phyloP scores from a whole-genome alignment of 2,329 filamentous ascomycete genomes.

The Geoglossum cookeanum region DNA sequence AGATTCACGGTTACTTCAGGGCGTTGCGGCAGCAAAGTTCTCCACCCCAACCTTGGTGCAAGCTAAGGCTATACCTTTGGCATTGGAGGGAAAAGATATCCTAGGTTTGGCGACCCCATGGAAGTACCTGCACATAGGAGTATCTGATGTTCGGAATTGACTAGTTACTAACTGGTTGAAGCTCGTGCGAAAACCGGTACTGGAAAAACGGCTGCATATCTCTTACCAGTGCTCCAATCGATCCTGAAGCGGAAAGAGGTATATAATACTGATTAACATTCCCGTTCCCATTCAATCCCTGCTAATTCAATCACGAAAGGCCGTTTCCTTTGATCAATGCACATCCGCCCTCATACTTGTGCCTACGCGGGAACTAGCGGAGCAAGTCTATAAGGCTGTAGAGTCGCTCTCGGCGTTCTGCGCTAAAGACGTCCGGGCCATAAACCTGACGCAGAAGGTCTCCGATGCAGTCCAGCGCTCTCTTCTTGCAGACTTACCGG shows the following conservation, averaged over 20 bases:
- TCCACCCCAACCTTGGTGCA: constrained; percentile 78
- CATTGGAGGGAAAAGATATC: constrained; percentile 73
- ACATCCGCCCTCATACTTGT: constrained; percentile 77
- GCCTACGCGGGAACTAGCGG: constrained; percentile 82
- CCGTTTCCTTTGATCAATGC: constrained; percentile 21
- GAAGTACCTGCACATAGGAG: background rate
- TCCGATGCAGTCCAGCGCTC: constrained; percentile 77
- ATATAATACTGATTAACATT: constrained; percentile 10
- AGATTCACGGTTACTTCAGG: constrained; percentile 71
- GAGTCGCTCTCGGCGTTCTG: constrained; percentile 65
- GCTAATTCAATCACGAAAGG: constrained; percentile 12
- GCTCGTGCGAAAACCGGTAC: constrained; percentile 89
- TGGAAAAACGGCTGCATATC: constrained; percentile 92
- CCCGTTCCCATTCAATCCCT: background rate
- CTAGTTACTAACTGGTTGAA: constrained; percentile 14
- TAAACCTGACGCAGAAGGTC: constrained; percentile 81
- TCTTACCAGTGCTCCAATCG: constrained; percentile 70
- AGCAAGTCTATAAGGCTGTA: constrained; percentile 68
- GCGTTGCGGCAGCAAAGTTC: constrained; percentile 68
- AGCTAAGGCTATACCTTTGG: constrained; percentile 68
- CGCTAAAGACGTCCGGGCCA: constrained; percentile 59
- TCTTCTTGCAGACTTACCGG: constrained; percentile 66
- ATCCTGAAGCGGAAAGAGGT: constrained; percentile 63
- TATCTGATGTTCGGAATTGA: background rate
- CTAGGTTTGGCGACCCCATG: constrained; percentile 28